These are phyloP conservation scores for Colletotrichum australisinense DNA, from an alignment of 2,329 filamentous ascomycete species.

Conservation along the genomic window DNA sequence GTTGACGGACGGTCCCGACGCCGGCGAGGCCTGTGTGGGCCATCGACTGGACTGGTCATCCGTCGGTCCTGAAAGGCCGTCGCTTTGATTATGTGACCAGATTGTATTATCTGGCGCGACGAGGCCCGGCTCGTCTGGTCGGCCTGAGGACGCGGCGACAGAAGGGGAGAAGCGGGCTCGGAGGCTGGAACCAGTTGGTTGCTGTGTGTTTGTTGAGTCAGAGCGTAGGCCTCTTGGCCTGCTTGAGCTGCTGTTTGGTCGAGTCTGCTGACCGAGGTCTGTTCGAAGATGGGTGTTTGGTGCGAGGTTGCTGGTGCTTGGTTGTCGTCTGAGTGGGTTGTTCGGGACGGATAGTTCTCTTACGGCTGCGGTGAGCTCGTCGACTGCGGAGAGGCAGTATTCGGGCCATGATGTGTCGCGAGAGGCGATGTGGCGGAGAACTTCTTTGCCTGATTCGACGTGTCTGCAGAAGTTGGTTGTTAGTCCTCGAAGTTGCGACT, in stretches of 20 bases:
- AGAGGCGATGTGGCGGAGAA: conserved; percentile 42
- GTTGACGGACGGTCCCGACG: not conserved
- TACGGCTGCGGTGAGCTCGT: conserved; percentile 44
- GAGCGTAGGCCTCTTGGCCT: not conserved
- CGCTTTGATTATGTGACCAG: conserved; percentile 7
- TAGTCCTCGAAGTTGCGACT: no score
- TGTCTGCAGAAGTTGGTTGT: conserved; percentile 36
- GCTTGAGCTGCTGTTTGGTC: not conserved
- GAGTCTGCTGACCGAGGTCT: not conserved
- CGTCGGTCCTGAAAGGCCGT: not conserved
- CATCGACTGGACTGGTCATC: not conserved
- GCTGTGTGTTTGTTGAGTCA: not conserved
- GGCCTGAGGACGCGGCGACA: not conserved
- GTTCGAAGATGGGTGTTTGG: not conserved
- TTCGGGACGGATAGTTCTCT: conserved; percentile 38
- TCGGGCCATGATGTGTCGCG: conserved; percentile 48
- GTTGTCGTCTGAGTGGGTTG: not conserved
- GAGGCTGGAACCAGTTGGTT: not conserved
- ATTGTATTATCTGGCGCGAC: not conserved
- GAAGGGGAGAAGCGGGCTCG: conserved; percentile 22
- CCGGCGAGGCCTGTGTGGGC: conserved; percentile 1
- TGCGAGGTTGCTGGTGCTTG: not conserved
- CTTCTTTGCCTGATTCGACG: conserved; percentile 43
- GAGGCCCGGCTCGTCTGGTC: conserved; percentile 5
- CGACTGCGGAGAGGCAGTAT: conserved; percentile 46